phyloP scores from a whole-genome alignment of 805 yeast species.

The Ogataea henricii region DNA sequence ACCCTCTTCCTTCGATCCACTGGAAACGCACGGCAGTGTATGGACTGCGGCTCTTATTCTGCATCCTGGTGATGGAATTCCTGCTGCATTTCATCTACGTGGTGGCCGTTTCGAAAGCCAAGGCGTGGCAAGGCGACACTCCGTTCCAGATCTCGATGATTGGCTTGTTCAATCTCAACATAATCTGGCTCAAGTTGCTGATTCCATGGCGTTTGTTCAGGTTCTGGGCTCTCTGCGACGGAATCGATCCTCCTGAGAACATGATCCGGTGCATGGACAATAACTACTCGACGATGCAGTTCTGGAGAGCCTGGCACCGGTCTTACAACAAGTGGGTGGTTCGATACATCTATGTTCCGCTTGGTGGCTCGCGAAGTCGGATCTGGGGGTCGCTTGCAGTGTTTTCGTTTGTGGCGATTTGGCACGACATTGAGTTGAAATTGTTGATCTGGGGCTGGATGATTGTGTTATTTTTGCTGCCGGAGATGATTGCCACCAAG shows the following conservation, averaged over 20 bases:
- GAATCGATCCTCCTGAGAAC: slow-evolving; percentile 95
- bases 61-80: slow-evolving; percentile 86
- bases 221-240: slow-evolving; percentile 89
- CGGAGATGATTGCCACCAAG: slow-evolving; percentile 71
- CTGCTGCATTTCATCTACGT: slow-evolving; percentile 86
- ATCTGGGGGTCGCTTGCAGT: slow-evolving; percentile 79
- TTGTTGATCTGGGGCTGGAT: slow-evolving; percentile 96
- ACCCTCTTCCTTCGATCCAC: slow-evolving; percentile 61
- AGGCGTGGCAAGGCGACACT: slow-evolving; percentile 86
- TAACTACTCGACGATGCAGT: slow-evolving; percentile 89
- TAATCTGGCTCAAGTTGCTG: slow-evolving; percentile 89
- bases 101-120: slow-evolving; percentile 85
- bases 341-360: slow-evolving; percentile 85
- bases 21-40: slow-evolving; percentile 56
- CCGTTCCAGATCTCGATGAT: slow-evolving; percentile 96
- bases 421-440: slow-evolving; percentile 96
- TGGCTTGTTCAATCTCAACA: slow-evolving; percentile 84
- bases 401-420: slow-evolving; percentile 91
- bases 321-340: slow-evolving; percentile 89
- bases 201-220: slow-evolving; percentile 97
- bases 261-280: slow-evolving; percentile 96
- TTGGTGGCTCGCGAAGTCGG: slow-evolving; percentile 80
- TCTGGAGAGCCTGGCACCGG: slow-evolving; percentile 99
- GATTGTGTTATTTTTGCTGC: slow-evolving; percentile 80
- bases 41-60: slow-evolving; percentile 66